phyloP scores from a whole-genome alignment of 2,329 filamentous ascomycete species.

The Neurospora sp. region DNA sequence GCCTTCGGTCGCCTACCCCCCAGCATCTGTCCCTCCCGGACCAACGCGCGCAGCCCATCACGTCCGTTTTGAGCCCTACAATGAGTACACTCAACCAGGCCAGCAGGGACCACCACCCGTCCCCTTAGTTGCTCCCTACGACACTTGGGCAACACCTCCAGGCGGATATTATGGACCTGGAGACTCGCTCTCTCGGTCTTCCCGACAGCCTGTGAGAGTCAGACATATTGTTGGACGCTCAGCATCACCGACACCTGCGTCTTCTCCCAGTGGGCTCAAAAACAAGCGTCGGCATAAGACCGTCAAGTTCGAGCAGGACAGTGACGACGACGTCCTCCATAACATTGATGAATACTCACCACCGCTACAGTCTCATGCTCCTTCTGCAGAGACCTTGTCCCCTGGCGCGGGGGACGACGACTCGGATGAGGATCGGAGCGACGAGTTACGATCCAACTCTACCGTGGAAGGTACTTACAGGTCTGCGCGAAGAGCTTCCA shows the following conservation, averaged over 20 bases:
- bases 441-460: not conserved
- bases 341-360: not conserved
- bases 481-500: not conserved
- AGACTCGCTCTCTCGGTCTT: not conserved
- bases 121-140: not conserved
- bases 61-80: not conserved
- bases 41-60: not conserved
- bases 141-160: not conserved
- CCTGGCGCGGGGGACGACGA: not conserved
- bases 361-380: not conserved
- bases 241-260: not conserved
- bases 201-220: not conserved
- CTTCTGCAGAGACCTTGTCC: not conserved
- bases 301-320: not conserved
- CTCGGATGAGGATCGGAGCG: not conserved
- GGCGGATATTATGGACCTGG: not conserved
- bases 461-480: not conserved
- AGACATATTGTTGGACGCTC: not conserved
- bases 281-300: not conserved
- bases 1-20: not conserved
- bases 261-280: not conserved
- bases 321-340: not conserved
- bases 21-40: not conserved
- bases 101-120: not conserved
- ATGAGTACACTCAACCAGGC: not conserved